Conservation (phyloP, 768 basidiomycete genomes). For the Lactarius akahatsu region DNA sequence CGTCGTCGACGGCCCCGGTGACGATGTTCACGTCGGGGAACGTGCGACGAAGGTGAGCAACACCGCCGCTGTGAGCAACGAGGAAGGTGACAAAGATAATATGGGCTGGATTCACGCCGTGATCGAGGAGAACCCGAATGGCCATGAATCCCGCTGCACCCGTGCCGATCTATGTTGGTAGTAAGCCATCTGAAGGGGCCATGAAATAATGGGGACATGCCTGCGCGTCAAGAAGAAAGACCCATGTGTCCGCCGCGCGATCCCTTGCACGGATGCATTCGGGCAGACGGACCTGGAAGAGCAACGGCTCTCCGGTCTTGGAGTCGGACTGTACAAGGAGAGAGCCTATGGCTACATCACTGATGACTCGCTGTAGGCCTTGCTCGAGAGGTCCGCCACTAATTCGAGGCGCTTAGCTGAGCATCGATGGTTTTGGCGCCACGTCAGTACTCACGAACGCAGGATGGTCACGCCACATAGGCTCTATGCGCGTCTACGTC, state of each 20-base stretch:
- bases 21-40: conserved; percentile 87
- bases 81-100: conserved; percentile 92
- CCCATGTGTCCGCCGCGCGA: conserved; percentile 67
- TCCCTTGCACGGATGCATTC: conserved; percentile 63
- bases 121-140: conserved; percentile 88
- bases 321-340: conserved; percentile 88
- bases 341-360: conserved; percentile 83
- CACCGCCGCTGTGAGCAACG: conserved; percentile 77
- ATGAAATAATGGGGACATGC: conserved; percentile 37
- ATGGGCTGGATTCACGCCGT: conserved; percentile 78
- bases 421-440: background rate
- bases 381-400: conserved; percentile 90
- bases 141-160: conserved; percentile 95
- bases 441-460: conserved; percentile 61
- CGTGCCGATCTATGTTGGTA: conserved; percentile 73
- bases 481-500: conserved; percentile 41
- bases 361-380: conserved; percentile 85
- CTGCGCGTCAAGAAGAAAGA: conserved; percentile 90
- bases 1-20: conserved; percentile 78
- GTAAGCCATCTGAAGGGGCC: background rate
- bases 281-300: conserved; percentile 83
- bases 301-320: conserved; percentile 80
- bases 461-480: conserved; percentile 89
- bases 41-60: conserved; percentile 72
- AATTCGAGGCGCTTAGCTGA: conserved; percentile 9